phyloP scores from a whole-genome alignment of 345 rosid genomes.

The Corchorus olitorius region DNA sequence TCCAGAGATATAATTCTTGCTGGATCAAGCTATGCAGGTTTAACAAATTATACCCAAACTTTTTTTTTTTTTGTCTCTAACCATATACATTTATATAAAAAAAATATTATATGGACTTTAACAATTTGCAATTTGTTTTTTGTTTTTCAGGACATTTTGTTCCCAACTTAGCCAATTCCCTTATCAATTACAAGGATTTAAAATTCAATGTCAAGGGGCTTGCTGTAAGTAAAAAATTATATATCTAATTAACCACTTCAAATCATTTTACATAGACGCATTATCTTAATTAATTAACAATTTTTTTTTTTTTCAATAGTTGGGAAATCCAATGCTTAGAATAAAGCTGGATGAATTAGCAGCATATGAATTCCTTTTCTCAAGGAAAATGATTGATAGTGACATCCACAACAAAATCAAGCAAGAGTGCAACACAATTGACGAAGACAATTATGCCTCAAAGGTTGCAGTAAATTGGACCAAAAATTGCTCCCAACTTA shows the following conservation, averaged over 20 bases:
- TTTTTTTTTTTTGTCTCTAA: no score
- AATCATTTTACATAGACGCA: not conserved
- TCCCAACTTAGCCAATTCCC: not conserved
- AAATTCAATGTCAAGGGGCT: not conserved
- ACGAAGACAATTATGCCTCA: not conserved
- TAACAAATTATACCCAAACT: not conserved
- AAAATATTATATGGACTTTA: no score
- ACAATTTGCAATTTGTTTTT: not conserved
- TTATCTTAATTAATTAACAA: not conserved
- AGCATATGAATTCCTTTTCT: not conserved
- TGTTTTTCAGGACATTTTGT: not conserved
- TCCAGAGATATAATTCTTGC: not conserved
- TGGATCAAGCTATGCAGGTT: slow-evolving; percentile 9
- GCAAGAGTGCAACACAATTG: not conserved
- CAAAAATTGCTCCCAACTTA: not conserved
- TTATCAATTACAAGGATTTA: not conserved
- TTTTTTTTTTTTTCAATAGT: not conserved
- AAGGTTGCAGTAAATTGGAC: not conserved
- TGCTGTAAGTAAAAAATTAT: not conserved
- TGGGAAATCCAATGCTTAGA: slow-evolving; percentile 15
- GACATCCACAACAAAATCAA: not conserved
- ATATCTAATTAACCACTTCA: not conserved
- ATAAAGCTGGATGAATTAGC: not conserved
- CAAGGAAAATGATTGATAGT: not conserved
- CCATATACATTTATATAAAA: no score